Conservation (phyloP, 768 basidiomycete genomes). For the Amanita inopinata region DNA sequence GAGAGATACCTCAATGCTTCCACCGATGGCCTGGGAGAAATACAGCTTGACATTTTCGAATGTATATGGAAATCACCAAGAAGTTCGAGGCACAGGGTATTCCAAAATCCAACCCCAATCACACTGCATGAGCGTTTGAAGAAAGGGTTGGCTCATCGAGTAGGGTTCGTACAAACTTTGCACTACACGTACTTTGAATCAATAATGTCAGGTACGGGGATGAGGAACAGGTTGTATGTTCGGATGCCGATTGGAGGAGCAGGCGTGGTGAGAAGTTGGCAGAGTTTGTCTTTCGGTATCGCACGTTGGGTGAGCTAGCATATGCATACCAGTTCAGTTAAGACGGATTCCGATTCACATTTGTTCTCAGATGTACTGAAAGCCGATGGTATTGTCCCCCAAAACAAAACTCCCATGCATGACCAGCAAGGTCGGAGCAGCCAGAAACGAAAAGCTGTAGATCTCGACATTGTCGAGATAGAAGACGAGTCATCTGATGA, state of each 20-base stretch:
- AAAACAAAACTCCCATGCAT: background rate
- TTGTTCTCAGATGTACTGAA: background rate
- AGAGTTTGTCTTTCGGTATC: background rate
- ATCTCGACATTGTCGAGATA: background rate
- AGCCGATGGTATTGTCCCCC: background rate
- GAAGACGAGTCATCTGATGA: background rate
- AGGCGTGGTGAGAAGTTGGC: too few relatives aligned
- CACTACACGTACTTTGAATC: too few relatives aligned
- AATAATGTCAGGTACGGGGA: too few relatives aligned
- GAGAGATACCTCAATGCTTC: background rate
- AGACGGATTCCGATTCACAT: too few relatives aligned
- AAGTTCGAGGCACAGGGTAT: background rate
- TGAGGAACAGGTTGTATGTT: too few relatives aligned
- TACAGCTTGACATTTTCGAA: background rate
- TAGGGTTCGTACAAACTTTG: background rate
- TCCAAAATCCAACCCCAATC: background rate
- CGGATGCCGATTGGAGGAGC: too few relatives aligned
- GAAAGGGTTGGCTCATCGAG: background rate
- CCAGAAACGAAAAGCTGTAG: background rate
- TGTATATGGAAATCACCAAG: background rate
- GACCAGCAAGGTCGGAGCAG: background rate
- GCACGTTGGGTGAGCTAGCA: background rate
- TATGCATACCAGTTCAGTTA: too few relatives aligned
- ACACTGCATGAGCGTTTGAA: background rate
- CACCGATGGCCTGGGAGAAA: background rate